Evolutionary conservation across 176 grass and related monocot genomes (phyloP), one percentile per base, ranked within the genome.

Genomic region (Paspalum notatum): DNA sequence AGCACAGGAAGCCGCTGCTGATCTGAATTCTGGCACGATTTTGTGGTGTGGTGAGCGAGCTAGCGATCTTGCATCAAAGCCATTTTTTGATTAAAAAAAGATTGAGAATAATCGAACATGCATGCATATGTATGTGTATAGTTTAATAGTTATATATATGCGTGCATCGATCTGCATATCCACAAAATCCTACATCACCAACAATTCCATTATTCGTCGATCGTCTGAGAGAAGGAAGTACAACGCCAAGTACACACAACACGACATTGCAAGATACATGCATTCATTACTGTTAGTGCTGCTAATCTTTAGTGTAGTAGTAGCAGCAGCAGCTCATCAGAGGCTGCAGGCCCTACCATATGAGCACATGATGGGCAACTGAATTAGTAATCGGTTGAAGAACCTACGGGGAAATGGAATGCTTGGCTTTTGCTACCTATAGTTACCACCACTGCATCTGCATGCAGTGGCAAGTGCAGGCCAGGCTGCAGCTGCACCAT

Each of bases 321-420:
- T 4, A 15, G 32, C 3, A 32, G 32, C 3, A 32, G 32, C 32
- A 32, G 32, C 32, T 32, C 32, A 17, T 32, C 32, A 17, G 3
- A 50, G 4, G 22, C 20, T 21, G 62, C 62, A 21, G 38, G 39
- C 39, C 84, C 76, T 66, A 74, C 76, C 84, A 81, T 86, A 67
- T 76, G 63, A 69, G 43, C 45, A 44, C 64, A 82, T 87, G 44
- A 82, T 87, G 72, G 64, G 79, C 55, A 70, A 54, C 64, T 71
- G 46, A 32, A 63, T 76, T 71, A 12, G 62, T 20, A 77, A 77
- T 62, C 24, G 12, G 55, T 47, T 8, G 22, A 87, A 76, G 79
- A 87, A 82, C 72, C 85, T 82, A 71, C 79, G 64, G 71, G 65
- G 72, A 87, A 82, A 82, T 82, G 72, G 62, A 76, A 87, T 21